phyloP scores from a whole-genome alignment of 2,329 filamentous ascomycete genomes.

The Pleomassaria siparia region DNA sequence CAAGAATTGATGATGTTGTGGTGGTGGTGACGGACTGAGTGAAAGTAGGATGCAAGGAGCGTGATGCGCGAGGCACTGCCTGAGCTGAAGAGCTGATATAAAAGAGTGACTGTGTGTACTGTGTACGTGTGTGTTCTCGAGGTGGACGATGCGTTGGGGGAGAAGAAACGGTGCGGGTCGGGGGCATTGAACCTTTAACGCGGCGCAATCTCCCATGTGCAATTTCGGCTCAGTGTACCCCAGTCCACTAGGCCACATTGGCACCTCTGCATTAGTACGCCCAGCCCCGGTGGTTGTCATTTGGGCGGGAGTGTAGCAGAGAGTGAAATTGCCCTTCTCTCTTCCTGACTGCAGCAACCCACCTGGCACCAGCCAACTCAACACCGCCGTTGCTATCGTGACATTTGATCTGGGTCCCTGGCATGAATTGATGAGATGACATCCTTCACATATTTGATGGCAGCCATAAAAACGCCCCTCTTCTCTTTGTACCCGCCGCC shows the following conservation, averaged over 20 bases:
- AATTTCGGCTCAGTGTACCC: conserved; percentile 5
- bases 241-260: not conserved
- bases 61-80: conserved; percentile 12
- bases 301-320: conserved; percentile 9
- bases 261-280: not conserved
- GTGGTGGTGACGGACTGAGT: conserved; percentile 3
- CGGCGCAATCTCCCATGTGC: conserved; percentile 24
- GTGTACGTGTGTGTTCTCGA: conserved; percentile 14
- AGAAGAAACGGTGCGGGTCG: conserved; percentile 21
- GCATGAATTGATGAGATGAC: no score
- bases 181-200: conserved; percentile 23
- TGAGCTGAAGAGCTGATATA: conserved; percentile 9
- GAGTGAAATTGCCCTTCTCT: conserved; percentile 6
- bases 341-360: conserved; percentile 3
- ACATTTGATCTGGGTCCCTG: no score
- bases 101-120: conserved; percentile 22
- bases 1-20: conserved; percentile 14
- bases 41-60: conserved; percentile 14
- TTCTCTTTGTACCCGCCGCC: not conserved
- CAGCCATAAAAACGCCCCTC: not conserved
- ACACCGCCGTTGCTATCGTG: conserved; percentile 6
- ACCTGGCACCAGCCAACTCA: not conserved
- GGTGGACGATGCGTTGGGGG: conserved; percentile 22
- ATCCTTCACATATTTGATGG: not conserved
- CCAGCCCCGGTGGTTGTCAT: conserved; percentile 1